Percentiles rank a stretch among this genome's conserved stretches.
These are phyloP conservation scores for Aureobasidium sp. DNA, from an alignment of 2,329 filamentous ascomycete species.

Conservation along the genomic window DNA sequence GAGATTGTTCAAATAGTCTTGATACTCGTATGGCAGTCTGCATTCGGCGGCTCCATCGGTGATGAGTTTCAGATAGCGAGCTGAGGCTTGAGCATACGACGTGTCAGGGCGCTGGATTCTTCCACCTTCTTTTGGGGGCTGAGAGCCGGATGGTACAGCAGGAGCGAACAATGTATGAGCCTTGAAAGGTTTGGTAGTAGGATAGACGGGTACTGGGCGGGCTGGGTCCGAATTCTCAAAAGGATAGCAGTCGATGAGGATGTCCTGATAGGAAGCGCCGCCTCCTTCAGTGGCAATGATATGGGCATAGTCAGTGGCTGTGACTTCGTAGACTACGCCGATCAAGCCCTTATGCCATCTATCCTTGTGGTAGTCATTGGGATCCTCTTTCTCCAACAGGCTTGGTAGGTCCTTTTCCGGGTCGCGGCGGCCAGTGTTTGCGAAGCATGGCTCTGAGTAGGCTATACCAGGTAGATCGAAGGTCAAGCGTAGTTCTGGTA, in stretches of 20 bases:
- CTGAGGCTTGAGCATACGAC: constrained; percentile 72
- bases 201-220: constrained; percentile 56
- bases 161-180: constrained; percentile 81
- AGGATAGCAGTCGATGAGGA: constrained; percentile 69
- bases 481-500: constrained; percentile 68
- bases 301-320: constrained; percentile 67
- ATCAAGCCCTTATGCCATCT: constrained; percentile 76
- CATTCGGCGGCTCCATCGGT: constrained; percentile 73
- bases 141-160: constrained; percentile 24
- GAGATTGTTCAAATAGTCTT: constrained; percentile 61
- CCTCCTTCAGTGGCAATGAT: constrained; percentile 91
- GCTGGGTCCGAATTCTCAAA: constrained; percentile 50
- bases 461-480: constrained; percentile 84
- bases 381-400: constrained; percentile 16
- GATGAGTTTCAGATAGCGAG: constrained; percentile 76
- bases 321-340: constrained; percentile 94
- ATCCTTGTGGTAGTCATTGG: constrained; percentile 43
- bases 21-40: constrained; percentile 71
- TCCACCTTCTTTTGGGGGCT: constrained; percentile 27
- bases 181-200: constrained; percentile 60
- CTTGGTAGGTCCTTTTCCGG: constrained; percentile 26
- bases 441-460: constrained; percentile 87
- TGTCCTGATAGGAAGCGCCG: constrained; percentile 75
- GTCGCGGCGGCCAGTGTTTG: constrained; percentile 63
- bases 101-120: constrained; percentile 56